These are phyloP conservation scores for Penicillium lividum DNA, from an alignment of 495 filamentous ascomycete species.

Conservation along the genomic window DNA sequence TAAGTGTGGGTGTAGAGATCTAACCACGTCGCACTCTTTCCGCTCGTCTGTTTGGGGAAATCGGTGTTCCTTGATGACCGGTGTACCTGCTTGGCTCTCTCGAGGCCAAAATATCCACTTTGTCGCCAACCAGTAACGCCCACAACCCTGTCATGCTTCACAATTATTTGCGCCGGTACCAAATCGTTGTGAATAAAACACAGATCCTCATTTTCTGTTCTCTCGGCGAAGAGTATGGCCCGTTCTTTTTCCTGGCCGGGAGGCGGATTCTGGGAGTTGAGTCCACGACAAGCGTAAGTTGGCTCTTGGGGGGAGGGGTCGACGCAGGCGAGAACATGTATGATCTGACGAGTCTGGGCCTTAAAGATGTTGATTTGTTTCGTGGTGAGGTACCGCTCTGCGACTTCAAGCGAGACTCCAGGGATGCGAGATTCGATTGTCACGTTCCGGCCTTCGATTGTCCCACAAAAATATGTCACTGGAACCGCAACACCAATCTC, in stretches of 20 bases:
- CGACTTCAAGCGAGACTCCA: slow-evolving; percentile 46
- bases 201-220: slow-evolving; percentile 27
- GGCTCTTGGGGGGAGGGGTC: slow-evolving; percentile 31
- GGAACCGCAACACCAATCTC: slow-evolving; percentile 41
- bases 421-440: slow-evolving; percentile 46
- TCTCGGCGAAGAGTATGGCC: slow-evolving; percentile 36
- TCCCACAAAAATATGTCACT: slow-evolving; percentile 42
- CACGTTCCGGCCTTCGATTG: slow-evolving; percentile 42
- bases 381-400: slow-evolving; percentile 40
- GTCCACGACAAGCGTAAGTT: slow-evolving; percentile 40
- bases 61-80: slow-evolving; percentile 32
- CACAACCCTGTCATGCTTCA: slow-evolving; percentile 40
- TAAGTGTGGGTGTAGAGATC: slow-evolving; percentile 38
- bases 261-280: slow-evolving; percentile 36
- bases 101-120: slow-evolving; percentile 45
- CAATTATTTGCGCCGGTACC: slow-evolving; percentile 40
- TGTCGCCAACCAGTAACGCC: slow-evolving; percentile 45
- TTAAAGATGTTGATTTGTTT: slow-evolving; percentile 38
- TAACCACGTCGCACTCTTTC: slow-evolving; percentile 25
- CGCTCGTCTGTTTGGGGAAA: slow-evolving; percentile 10
- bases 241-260: slow-evolving; percentile 29
- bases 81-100: slow-evolving; percentile 36
- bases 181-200: slow-evolving; percentile 43
- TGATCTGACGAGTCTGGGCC: slow-evolving; percentile 38
- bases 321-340: slow-evolving; percentile 29